Conservation (phyloP, 345 rosid genomes). For the Passiflora organensis region DNA sequence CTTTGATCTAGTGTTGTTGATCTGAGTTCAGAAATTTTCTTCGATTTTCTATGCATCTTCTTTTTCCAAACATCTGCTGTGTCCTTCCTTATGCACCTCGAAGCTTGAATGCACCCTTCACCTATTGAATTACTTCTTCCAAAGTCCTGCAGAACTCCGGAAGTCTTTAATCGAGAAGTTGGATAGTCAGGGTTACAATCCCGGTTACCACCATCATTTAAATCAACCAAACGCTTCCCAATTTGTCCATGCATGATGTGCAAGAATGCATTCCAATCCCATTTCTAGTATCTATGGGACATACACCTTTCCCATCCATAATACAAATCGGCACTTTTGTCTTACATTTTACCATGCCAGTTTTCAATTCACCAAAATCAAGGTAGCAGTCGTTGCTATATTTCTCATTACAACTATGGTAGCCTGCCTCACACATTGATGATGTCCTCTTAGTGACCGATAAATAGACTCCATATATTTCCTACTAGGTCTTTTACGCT, state of each 20-base stretch:
- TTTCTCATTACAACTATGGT: slow-evolving; percentile 35
- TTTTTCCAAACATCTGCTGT: slow-evolving; percentile 30
- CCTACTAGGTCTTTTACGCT: slow-evolving; percentile 49
- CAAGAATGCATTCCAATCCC: slow-evolving; percentile 17
- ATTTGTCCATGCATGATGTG: slow-evolving; percentile 16
- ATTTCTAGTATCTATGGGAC: slow-evolving; percentile 19
- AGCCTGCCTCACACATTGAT: slow-evolving; percentile 34
- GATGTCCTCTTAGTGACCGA: slow-evolving; percentile 48
- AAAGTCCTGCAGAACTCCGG: slow-evolving; percentile 19
- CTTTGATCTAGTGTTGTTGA: slow-evolving; percentile 30
- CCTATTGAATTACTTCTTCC: slow-evolving; percentile 31
- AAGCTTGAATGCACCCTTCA: slow-evolving; percentile 35
- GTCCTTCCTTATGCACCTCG: slow-evolving; percentile 28
- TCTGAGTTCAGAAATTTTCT: slow-evolving; percentile 58
- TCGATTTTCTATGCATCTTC: slow-evolving; percentile 64
- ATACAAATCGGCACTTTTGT: slow-evolving; percentile 19
- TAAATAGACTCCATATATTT: slow-evolving; percentile 46
- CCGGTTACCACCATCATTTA: slow-evolving; percentile 9
- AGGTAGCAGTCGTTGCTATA: slow-evolving; percentile 26
- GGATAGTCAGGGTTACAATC: slow-evolving; percentile 10
- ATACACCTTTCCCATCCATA: slow-evolving; percentile 17
- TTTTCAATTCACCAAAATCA: slow-evolving; percentile 20
- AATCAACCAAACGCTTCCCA: slow-evolving; percentile 21
- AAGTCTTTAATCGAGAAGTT: slow-evolving; percentile 14
- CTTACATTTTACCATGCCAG: slow-evolving; percentile 16